Evolutionary conservation across 441 rosid genomes (phyloP).

Genomic region (Erodium trifolium): DNA sequence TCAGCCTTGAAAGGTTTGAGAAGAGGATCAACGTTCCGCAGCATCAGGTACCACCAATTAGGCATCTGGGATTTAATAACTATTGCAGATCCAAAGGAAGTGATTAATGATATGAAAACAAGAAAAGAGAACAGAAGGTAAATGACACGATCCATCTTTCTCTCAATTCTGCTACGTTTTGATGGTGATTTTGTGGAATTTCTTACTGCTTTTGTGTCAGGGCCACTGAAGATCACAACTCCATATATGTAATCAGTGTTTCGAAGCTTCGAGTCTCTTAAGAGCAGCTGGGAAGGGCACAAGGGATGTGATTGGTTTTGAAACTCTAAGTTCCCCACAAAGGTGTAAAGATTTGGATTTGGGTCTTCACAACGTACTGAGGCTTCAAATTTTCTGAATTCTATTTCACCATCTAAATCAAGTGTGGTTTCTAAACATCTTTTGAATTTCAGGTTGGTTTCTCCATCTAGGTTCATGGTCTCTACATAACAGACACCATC

Average conservation of each 20-base stretch:
- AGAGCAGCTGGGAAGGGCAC: slow-evolving; percentile 83
- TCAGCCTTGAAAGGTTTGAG: slow-evolving; percentile 73
- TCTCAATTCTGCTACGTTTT: slow-evolving; percentile 89
- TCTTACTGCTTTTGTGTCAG: slow-evolving; percentile 84
- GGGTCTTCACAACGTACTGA: slow-evolving; percentile 89
- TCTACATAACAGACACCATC: slow-evolving; percentile 96
- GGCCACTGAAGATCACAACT: slow-evolving; percentile 80
- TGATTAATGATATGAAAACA: slow-evolving; percentile 54
- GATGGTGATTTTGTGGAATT: slow-evolving; percentile 91
- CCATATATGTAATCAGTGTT: slow-evolving; percentile 87
- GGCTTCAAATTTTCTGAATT: slow-evolving; percentile 54
- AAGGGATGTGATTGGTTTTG: slow-evolving; percentile 60
- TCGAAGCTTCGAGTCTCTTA: slow-evolving; percentile 81
- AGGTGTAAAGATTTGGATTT: slow-evolving; percentile 78
- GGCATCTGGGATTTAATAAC: slow-evolving; percentile 70
- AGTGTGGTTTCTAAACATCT: slow-evolving; percentile 64
- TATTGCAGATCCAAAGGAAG: slow-evolving; percentile 69
- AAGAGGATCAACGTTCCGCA: slow-evolving; percentile 20
- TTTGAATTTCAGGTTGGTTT: slow-evolving; percentile 85
- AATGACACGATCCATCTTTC: slow-evolving; percentile 68
- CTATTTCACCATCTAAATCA: slow-evolving; percentile 45
- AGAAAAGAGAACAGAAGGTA: slow-evolving; percentile 64
- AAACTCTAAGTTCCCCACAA: slow-evolving; percentile 67
- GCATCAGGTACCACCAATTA: slow-evolving; percentile 56
- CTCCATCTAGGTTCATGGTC: slow-evolving; percentile 93